Conservation (phyloP, 441 rosid genomes). For the Populus hybrid region DNA sequence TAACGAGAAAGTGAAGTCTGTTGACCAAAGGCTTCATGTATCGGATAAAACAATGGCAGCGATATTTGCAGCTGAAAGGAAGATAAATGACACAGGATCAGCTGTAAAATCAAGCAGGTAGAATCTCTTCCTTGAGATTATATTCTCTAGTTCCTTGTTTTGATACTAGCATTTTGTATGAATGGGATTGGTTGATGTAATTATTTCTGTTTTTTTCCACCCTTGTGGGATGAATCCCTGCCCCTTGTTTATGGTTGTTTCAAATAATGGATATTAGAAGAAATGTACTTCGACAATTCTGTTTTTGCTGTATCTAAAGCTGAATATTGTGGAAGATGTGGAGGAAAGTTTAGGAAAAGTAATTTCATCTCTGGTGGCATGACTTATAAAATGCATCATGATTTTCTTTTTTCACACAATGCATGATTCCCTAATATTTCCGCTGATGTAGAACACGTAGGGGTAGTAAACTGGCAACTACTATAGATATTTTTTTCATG, state of each 20-base stretch:
- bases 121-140: conserved; percentile 2
- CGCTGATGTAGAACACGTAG: background rate
- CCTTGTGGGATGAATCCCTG: background rate
- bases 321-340: background rate
- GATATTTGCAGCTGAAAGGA: conserved; percentile 88
- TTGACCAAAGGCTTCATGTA: conserved; percentile 93
- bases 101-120: conserved; percentile 98
- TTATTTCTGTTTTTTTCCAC: background rate
- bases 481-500: background rate
- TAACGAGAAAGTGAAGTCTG: conserved; percentile 91
- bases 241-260: background rate
- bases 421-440: background rate
- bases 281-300: background rate
- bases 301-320: background rate
- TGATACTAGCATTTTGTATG: background rate
- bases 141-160: conserved; percentile 1
- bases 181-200: background rate
- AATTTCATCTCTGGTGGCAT: background rate
- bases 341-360: background rate
- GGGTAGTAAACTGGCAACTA: background rate
- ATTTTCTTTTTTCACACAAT: background rate
- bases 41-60: conserved; percentile 99
- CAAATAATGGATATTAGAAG: background rate
- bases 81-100: conserved; percentile 87
- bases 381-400: background rate